Evolutionary conservation across 73 alveolate genomes (phyloP).

Genomic region (Tetrahymena malaccensis): DNA sequence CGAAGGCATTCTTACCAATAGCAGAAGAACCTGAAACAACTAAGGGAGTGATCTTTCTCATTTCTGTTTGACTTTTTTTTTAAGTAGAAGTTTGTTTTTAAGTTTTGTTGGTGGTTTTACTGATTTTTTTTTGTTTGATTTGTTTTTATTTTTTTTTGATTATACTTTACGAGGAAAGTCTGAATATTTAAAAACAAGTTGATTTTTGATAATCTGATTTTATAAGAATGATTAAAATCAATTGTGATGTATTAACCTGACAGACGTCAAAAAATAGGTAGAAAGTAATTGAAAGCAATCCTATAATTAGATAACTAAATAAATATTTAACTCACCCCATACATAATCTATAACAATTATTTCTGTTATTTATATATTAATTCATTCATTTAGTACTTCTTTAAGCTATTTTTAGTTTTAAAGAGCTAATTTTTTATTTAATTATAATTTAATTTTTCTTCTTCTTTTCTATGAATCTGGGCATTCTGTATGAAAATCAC

Average conservation of each 20-base stretch:
- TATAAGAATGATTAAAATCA: neutral
- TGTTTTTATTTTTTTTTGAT: neutral
- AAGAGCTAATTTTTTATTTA: neutral
- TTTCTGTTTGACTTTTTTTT: neutral
- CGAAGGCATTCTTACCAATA: neutral
- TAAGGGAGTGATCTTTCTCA: neutral
- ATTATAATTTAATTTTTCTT: too few relatives aligned
- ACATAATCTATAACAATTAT: neutral
- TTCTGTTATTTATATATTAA: neutral
- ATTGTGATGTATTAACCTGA: neutral
- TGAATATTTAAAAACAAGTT: neutral
- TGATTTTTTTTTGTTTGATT: neutral
- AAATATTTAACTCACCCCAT: neutral
- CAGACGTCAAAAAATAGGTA: neutral
- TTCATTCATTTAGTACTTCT: neutral
- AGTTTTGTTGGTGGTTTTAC: neutral
- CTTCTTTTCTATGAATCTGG: neutral
- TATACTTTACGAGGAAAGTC: neutral
- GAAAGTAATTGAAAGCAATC: neutral
- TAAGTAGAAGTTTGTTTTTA: neutral
- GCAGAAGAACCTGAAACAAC: neutral
- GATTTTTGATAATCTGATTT: neutral
- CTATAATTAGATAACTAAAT: neutral
- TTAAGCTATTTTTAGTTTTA: neutral
- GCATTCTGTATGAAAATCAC: too few relatives aligned